Evolutionary conservation across 2,329 filamentous ascomycete species (phyloP).

Genomic region (Ramularia endophylla): DNA sequence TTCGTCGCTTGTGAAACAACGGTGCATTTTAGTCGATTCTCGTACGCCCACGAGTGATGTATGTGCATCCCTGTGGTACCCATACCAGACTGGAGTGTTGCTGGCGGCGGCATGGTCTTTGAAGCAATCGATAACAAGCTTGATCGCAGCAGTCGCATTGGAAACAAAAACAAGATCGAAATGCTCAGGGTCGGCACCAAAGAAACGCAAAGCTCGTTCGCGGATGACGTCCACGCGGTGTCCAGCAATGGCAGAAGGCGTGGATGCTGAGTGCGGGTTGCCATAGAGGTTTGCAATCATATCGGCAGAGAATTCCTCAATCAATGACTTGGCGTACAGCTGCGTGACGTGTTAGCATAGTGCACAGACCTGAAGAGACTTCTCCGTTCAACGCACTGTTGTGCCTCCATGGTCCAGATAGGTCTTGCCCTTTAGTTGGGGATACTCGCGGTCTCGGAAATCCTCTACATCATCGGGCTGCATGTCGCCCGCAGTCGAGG

Average conservation of each 20-base stretch:
- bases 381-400: conserved; percentile 26
- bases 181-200: conserved; percentile 53
- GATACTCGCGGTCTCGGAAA: conserved; percentile 37
- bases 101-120: conserved; percentile 47
- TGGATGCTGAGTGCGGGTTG: conserved; percentile 62
- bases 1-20: conserved; percentile 36
- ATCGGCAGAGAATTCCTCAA: conserved; percentile 50
- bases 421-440: conserved; percentile 40
- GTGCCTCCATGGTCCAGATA: conserved; percentile 37
- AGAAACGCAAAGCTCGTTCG: conserved; percentile 49
- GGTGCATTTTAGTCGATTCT: conserved; percentile 30
- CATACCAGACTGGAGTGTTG: conserved; percentile 48
- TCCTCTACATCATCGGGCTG: conserved; percentile 34
- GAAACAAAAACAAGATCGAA: conserved; percentile 58
- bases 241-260: conserved; percentile 53
- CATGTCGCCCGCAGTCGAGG: conserved; percentile 26
- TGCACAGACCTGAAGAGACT: background rate
- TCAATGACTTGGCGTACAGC: conserved; percentile 54
- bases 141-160: conserved; percentile 59
- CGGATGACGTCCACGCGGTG: conserved; percentile 53
- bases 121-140: conserved; percentile 55
- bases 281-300: conserved; percentile 56
- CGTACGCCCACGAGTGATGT: conserved; percentile 48
- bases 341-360: conserved; percentile 20
- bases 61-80: conserved; percentile 56